Evolutionary conservation across 129 eudicot genomes (phyloP), one percentile per base, ranked within the genome.

Genomic region (sunflower (Helianthus annuus)): DNA sequence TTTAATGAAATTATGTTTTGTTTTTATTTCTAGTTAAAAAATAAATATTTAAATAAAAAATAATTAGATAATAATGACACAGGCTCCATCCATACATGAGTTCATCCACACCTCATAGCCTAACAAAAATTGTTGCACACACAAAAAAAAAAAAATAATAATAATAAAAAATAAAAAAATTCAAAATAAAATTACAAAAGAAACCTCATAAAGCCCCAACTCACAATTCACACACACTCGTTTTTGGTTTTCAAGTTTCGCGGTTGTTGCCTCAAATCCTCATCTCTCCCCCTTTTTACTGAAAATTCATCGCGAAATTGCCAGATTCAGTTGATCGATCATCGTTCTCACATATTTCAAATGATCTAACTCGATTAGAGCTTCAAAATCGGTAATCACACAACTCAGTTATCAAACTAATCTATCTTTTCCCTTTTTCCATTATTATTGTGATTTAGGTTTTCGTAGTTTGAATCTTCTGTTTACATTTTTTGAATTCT

Each of bases 201-300:
- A 73, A 63, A 17, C 70, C 22, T 73, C 53, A 60, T 19, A 32
- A 4, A 42, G 46, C 7, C 46, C 7, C 46, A 42, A 42, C 46
- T 13, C 64, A 58, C 64, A 60, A 12, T 7, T 61, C 48, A 68
- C 64, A 80, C 36, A 42, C 22, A 27, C 67, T 62, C 55, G 64
- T 36, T 77, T 66, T 78, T 66, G 72, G 69, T 79, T 79, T 85
- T 85, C 76, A 85, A 85, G 79, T 85, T 85, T 85, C 89, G 89
- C 89, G 89, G 89, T 85, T 79, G 79, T 70, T 68, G 74, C 84
- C 86, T 80, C 80, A 69, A 84, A 60, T 75, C 75, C 74, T 61
- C 79, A 9, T 44, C 77, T 60, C 49, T 76, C 65, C 64, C 59
- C 65, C 63, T 59, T 54, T 64, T 46, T 29, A 60, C 79, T 66